These are phyloP conservation scores for Ophiostoma angusticollis DNA, from an alignment of 2,329 filamentous ascomycete genomes.

Conservation along the genomic window DNA sequence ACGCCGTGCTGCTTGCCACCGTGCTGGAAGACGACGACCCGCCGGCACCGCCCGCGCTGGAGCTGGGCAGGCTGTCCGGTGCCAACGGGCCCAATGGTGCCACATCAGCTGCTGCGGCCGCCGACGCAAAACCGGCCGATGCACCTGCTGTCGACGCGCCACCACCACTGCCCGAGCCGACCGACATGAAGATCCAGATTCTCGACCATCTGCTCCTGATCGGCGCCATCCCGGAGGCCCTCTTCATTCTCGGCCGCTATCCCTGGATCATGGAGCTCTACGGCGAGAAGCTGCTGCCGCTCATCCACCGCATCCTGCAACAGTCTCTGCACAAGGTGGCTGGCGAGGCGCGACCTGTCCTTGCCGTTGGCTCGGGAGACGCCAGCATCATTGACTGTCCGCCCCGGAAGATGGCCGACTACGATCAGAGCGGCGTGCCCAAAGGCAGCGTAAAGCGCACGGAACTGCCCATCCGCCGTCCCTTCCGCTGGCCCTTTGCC, in stretches of 20 bases:
- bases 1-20: constrained; percentile 78
- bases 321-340: constrained; percentile 68
- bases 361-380: constrained; percentile 18
- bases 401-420: constrained; percentile 32
- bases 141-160: constrained; percentile 30
- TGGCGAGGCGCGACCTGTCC: constrained; percentile 29
- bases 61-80: constrained; percentile 8
- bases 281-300: constrained; percentile 59
- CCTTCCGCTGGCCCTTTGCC: constrained; percentile 71
- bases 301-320: constrained; percentile 72
- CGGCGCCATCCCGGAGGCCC: constrained; percentile 80
- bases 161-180: constrained; percentile 51
- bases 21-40: constrained; percentile 78
- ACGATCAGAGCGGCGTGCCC: constrained; percentile 53
- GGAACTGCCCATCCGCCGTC: constrained; percentile 48
- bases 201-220: constrained; percentile 79
- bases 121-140: constrained; percentile 50
- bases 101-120: constrained; percentile 38
- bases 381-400: constrained; percentile 21
- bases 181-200: constrained; percentile 78
- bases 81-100: not conserved
- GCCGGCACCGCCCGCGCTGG: constrained; percentile 30
- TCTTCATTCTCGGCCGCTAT: constrained; percentile 79
- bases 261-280: constrained; percentile 84
- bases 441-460: constrained; percentile 56